These are phyloP conservation scores for Bullera alba DNA, from an alignment of 768 basidiomycete species.

Conservation along the genomic window DNA sequence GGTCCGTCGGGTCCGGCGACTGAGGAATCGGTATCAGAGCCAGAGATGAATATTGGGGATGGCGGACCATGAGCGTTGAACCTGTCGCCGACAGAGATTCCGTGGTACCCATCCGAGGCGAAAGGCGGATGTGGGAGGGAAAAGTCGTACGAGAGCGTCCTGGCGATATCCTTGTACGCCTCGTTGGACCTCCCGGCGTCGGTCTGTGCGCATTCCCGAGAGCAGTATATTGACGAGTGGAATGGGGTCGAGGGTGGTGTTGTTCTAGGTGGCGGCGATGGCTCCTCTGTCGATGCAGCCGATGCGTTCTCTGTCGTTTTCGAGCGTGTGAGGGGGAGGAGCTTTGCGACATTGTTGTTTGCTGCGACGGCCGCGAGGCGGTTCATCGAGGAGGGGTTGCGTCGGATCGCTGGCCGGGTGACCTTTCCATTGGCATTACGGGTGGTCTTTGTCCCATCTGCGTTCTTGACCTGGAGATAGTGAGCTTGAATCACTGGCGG, in stretches of 20 bases:
- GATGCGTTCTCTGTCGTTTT: conserved; percentile 18
- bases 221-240: conserved; percentile 34
- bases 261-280: conserved; percentile 1
- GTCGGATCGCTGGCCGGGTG: conserved; percentile 27
- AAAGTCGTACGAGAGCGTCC: conserved; percentile 22
- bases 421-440: conserved; percentile 33
- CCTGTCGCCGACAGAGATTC: conserved; percentile 9
- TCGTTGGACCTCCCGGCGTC: conserved; percentile 27
- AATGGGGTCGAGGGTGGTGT: conserved; percentile 8
- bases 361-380: conserved; percentile 33
- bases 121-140: conserved; percentile 3
- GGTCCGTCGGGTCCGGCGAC: conserved; percentile 15
- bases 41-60: conserved; percentile 36
- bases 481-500: background rate
- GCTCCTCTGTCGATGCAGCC: background rate
- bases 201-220: conserved; percentile 24
- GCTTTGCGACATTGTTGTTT: conserved; percentile 15
- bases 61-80: conserved; percentile 26
- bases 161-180: conserved; percentile 17
- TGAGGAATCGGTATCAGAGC: conserved; percentile 28
- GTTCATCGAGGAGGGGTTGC: conserved; percentile 25
- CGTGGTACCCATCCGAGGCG: conserved; percentile 2
- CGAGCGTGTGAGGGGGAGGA: conserved; percentile 25
- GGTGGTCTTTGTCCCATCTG: conserved; percentile 37
- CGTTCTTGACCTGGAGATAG: conserved; percentile 25